Evolutionary conservation across 352 stramenopile species (phyloP), one percentile per base, ranked within the genome.

Genomic region (Blastocystis sp.): DNA sequence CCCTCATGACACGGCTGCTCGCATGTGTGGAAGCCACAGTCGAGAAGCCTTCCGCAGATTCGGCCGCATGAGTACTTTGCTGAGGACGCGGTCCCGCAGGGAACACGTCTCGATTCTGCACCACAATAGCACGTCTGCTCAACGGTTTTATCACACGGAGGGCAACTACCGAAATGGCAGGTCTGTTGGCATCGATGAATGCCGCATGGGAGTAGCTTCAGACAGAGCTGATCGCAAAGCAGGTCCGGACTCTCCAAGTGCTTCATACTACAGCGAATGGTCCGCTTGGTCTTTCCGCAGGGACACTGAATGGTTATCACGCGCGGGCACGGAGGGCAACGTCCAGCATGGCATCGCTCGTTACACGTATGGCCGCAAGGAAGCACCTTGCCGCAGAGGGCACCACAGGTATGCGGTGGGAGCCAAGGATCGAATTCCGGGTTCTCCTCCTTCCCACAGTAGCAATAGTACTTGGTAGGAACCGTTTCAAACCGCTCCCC

Each of bases 281-380:
- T 79, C 21, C 42, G 68, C 24, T 76, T 77, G 9, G 74, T 70
- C 74, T 88, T 88, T 9, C 64, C 68, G 9, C 68, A 88, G 57
- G 68, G 64, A 60, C 68, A 79, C 6, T 69, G 45, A 17, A 88
- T 78, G 1, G 68, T 88, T 3, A 88, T 48, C 40, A 76, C 52
- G 24, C 78, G 64, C n/a, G 68, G 68, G 60, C 68, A 88, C 0
- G 64, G 64, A 79, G 64, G 64, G 45, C 68, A 88, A 11, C 52
- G 74, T 57, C 78, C 78, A 48, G 78, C 28, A 61, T 88, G 78
- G 60, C 78, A 88, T 1, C 64, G 78, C 40, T 76, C 78, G 34
- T 88, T 88, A 78, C 78, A 88, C 21, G 28, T 40, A 57, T 88
- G 78, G 38, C 78, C 78, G 76, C 78, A 88, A 34, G 78, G 78